Evolutionary conservation across 108 stramenopile genomes (phyloP).

Genomic region (Cyclotella kingstonii): DNA sequence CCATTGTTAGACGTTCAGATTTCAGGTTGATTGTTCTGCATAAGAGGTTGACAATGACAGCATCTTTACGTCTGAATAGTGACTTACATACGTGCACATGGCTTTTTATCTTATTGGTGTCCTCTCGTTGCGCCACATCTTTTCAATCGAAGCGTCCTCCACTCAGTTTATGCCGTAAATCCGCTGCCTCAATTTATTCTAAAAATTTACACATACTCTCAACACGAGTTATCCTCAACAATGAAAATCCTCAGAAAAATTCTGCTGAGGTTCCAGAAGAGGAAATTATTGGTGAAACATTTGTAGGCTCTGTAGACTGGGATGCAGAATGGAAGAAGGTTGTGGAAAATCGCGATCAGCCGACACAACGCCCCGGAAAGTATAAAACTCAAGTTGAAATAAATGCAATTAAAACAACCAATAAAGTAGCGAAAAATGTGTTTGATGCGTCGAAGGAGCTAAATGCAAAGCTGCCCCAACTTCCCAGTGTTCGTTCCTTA

Average conservation of each 20-base stretch:
- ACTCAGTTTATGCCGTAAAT: background rate
- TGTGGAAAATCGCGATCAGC: slow-evolving; percentile 34
- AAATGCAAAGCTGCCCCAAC: slow-evolving; percentile 17
- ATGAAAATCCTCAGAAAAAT: background rate
- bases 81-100: no score
- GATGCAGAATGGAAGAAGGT: slow-evolving; percentile 47
- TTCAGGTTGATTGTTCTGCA: no score
- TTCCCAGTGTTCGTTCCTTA: slow-evolving; percentile 28
- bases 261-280: background rate
- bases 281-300: slow-evolving; percentile 6
- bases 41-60: no score
- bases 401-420: slow-evolving; percentile 29
- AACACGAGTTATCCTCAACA: background rate
- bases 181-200: background rate
- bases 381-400: slow-evolving; percentile 36
- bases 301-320: slow-evolving; percentile 31
- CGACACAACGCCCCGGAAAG: slow-evolving; percentile 18
- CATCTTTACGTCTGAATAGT: no score
- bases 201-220: background rate
- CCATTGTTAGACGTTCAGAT: no score
- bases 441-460: slow-evolving; percentile 37
- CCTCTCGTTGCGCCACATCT: background rate
- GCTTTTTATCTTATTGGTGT: background rate
- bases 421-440: slow-evolving; percentile 42
- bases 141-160: background rate